A percentile compares a stretch with the other conserved stretches of the same genome.
phyloP scores from a whole-genome alignment of 352 stramenopile species.

The Phytophthora pistaciae region DNA sequence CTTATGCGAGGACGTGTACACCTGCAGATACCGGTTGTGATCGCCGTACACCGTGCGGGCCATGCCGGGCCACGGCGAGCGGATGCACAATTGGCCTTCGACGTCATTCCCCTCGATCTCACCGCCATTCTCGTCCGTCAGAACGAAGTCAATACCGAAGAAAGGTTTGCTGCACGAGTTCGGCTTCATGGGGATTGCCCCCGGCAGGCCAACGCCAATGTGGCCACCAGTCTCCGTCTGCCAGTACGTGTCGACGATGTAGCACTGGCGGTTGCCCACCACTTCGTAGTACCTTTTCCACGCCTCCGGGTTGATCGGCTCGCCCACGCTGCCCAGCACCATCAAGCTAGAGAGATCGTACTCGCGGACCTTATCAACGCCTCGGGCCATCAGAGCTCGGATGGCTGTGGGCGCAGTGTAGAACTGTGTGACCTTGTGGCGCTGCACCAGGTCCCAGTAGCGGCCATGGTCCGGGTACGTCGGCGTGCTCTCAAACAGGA shows the following conservation, averaged over 20 bases:
- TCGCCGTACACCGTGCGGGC: constrained; percentile 88
- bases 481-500: constrained; percentile 98
- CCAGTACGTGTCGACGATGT: constrained; percentile 97
- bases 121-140: constrained; percentile 64
- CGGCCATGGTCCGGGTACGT: constrained; percentile 94
- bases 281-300: constrained; percentile 97
- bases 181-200: constrained; percentile 85
- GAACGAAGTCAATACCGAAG: constrained; percentile 93
- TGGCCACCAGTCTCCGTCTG: constrained; percentile 53
- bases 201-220: constrained; percentile 62
- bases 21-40: constrained; percentile 13
- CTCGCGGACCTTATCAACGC: constrained; percentile 90
- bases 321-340: constrained; percentile 96
- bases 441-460: constrained; percentile 95
- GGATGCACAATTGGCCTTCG: constrained; percentile 96
- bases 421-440: constrained; percentile 25
- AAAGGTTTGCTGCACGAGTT: constrained; percentile 94
- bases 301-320: constrained; percentile 98
- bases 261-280: constrained; percentile 82
- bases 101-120: constrained; percentile 56
- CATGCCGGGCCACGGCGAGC: constrained; percentile 94
- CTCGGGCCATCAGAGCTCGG: constrained; percentile 96
- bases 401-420: constrained; percentile 21
- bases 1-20: constrained; percentile 14
- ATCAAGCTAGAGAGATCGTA: constrained; percentile 95